A percentile compares a stretch with the other conserved stretches of the same genome.
phyloP scores from a whole-genome alignment of 371 early-diverging fungal species.

The Actinomortierella ambigua region DNA sequence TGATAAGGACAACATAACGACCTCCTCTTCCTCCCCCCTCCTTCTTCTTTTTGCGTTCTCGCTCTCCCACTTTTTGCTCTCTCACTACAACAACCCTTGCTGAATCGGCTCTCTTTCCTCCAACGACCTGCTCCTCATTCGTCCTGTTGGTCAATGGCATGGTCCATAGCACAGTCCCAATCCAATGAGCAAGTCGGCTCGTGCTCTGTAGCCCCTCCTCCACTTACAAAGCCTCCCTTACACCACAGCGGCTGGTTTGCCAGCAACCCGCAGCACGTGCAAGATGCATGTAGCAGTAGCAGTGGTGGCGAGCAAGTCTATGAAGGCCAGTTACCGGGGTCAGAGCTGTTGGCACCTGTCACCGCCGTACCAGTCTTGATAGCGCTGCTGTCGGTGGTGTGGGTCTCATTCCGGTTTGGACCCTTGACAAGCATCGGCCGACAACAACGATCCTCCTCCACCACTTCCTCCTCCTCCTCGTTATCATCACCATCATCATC shows the following conservation, averaged over 20 bases:
- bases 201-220: too few species aligned
- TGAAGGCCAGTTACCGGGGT: too few species aligned
- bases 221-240: too few species aligned
- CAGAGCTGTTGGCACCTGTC: too few species aligned
- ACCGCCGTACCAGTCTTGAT: conserved; percentile 6
- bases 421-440: background rate
- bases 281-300: too few species aligned
- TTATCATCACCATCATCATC: conserved; percentile 1
- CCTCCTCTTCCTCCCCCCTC: background rate
- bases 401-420: conserved; percentile 19
- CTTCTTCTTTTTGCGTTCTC: background rate
- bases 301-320: too few species aligned
- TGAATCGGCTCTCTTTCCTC: conserved; percentile 1
- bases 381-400: conserved; percentile 6
- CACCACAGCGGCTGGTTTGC: too few species aligned
- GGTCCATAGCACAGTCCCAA: too few species aligned
- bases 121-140: too few species aligned
- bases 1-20: background rate
- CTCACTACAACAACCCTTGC: background rate
- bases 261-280: too few species aligned
- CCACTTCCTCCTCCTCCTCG: conserved; percentile 1
- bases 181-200: too few species aligned
- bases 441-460: conserved; percentile 2
- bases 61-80: background rate
- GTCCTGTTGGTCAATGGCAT: too few species aligned